Evolutionary conservation across 306 rosid species (phyloP).

Genomic region (Pyrus communis): DNA sequence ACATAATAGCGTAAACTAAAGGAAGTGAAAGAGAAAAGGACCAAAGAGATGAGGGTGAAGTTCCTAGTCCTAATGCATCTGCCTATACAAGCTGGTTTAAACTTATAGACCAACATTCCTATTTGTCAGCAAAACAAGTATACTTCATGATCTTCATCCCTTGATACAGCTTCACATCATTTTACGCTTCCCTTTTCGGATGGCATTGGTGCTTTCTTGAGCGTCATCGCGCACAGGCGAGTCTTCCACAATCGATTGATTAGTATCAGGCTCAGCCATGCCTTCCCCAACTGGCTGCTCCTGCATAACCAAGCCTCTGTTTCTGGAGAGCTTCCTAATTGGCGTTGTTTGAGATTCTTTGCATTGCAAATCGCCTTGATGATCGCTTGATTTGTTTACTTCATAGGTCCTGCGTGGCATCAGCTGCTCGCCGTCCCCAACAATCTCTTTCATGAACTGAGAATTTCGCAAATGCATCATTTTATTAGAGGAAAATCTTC

Average conservation of each 20-base stretch:
- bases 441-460: conserved; percentile 56
- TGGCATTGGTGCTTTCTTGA: conserved; percentile 6
- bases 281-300: conserved; percentile 44
- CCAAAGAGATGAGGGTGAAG: neutral
- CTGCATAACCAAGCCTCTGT: conserved; percentile 57
- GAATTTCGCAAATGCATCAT: conserved; percentile 2
- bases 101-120: neutral
- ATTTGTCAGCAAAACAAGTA: neutral
- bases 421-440: conserved; percentile 52
- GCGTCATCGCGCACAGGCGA: neutral
- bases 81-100: neutral
- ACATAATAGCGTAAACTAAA: no score
- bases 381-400: neutral
- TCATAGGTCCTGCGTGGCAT: conserved; percentile 51
- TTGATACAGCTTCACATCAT: neutral
- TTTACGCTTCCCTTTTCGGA: conserved; percentile 6
- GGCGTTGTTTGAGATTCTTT: conserved; percentile 26
- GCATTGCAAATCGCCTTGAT: neutral
- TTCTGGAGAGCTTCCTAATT: conserved; percentile 58
- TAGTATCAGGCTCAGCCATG: conserved; percentile 44
- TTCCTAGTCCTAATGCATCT: neutral
- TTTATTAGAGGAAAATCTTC: conserved; percentile 19
- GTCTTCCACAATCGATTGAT: conserved; percentile 17
- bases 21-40: neutral
- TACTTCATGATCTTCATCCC: neutral